Evolutionary conservation across 495 filamentous ascomycete species (phyloP), one percentile per base, ranked within the genome.

Genomic region (Aspergillus bertholletiae): DNA sequence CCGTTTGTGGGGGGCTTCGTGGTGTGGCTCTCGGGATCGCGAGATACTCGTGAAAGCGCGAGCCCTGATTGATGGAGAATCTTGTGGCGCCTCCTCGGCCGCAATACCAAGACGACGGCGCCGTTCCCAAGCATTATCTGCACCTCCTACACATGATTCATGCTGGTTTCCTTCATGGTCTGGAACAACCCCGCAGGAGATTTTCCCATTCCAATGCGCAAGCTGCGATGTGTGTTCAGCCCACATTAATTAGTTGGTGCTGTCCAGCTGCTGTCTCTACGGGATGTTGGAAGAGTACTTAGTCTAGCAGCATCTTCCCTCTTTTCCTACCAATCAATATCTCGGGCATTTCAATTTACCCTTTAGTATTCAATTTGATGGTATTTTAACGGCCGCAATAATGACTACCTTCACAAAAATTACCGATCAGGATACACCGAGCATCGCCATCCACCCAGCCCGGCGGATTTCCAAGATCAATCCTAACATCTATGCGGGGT

Each of bases 341-440:
- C 11, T 40, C 17, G 40, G 13, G 20, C 11, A 34, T 22, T 11
- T 40, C 17, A 7, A 17, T 46, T 46, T 2, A 13, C 13, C 11
- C 23, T 60, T 44, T 13, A 32, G 20, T 15, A 7, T n/a, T 27
- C 18, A 23, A 17, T n/a, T 41, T 39, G 8, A 23, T 41, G 35
- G 32, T n/a, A 21, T 43, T 40, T 53, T 53, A 23, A 27, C 43
- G 40, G 30, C 21, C 41, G 18, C 45, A n/a, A 54, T 43, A 32
- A 88, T 89, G 86, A 81, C 87, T 13, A 85, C 85, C 21, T 89
- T 88, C 63, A 89, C 86, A 15, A 82, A 81, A 54, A 80, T 88
- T 56, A 58, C 58, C 5, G 80, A 82, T 23, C 74, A 72, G 47
- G 79, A 82, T 51, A 75, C 71, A 44, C 79, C 86, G 24, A 75